phyloP scores from a whole-genome alignment of 148 eudicot species.

The Rhododendron molle region DNA sequence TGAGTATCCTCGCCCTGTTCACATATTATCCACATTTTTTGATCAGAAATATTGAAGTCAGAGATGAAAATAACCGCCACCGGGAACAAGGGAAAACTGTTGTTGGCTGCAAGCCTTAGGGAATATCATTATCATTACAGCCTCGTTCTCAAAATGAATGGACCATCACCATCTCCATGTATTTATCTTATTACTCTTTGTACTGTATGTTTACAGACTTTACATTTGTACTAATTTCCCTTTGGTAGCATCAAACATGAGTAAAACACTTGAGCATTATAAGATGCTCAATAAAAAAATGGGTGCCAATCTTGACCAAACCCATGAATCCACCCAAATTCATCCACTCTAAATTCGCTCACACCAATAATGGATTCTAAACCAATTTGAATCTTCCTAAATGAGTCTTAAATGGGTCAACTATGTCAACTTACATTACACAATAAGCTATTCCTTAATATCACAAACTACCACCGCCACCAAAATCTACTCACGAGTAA shows the following conservation, averaged over 20 bases:
- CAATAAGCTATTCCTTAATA: background rate
- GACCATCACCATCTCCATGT: background rate
- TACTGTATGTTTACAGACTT: background rate
- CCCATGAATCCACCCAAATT: background rate
- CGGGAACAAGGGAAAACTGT: background rate
- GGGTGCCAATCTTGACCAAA: background rate
- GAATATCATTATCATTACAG: background rate
- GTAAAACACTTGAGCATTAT: background rate
- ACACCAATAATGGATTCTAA: background rate
- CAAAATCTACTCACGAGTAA: background rate
- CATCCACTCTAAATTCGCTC: background rate
- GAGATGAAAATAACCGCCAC: background rate
- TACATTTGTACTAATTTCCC: background rate
- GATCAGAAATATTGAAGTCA: background rate
- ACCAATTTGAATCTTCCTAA: background rate
- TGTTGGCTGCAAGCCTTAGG: background rate
- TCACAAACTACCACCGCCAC: background rate
- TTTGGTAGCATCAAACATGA: background rate
- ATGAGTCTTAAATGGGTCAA: background rate
- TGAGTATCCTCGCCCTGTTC: conserved; percentile 70
- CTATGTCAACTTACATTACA: background rate
- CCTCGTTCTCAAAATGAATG: background rate
- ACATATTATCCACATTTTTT: background rate
- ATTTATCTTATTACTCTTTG: background rate
- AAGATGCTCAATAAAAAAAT: background rate